Evolutionary conservation across 352 stramenopile species (phyloP), one percentile per base, ranked within the genome.

Genomic region (Pythium apleroticum): DNA sequence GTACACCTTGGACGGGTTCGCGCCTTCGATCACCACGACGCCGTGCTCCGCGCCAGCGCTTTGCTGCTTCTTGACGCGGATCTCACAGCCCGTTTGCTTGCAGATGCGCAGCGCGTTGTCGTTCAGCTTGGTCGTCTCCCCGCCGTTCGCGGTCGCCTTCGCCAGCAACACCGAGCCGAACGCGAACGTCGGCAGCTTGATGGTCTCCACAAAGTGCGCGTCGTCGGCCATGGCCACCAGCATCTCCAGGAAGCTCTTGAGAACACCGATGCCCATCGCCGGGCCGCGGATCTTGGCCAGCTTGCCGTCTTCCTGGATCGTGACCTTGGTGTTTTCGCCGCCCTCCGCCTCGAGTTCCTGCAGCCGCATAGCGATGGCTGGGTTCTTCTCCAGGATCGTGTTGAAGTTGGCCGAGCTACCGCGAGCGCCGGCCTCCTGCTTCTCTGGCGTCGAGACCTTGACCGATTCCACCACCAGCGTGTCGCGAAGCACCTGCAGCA

Each of bases 221-320:
- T 70, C 63, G 41, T 62, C 41, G n/a, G 82, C 74, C 15, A 79
- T 57, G 4, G 77, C 75, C 14, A 86, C 71, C 10, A 93, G 72
- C 85, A 91, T 91, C 50, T 90, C 81, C 33, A 93, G 57, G 52
- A 91, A 93, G 43, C 68, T 76, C 68, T 91, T 91, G 43, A 93
- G 66, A 49, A 81, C 77, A 48, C 79, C 81, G 52, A 91, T 86
- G 39, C 81, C 82, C 60, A 90, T 61, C 3, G 83, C 80, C 3
- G 79, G 73, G 15, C 85, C 85, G 41, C 85, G 85, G 52, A 93
- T 88, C 63, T 89, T 89, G 46, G 81, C 85, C 20, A 76, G 45
- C 33, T 78, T 86, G 39, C 85, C 85, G 41, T 91, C 80, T 39
- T 93, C 82, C 48, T 87, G 73, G 49, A 91, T 77, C 19, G 67